Evolutionary conservation across 2,329 filamentous ascomycete genomes (phyloP), one percentile per base, ranked within the genome.

Genomic region (Penicillium fuscoglaucum): DNA sequence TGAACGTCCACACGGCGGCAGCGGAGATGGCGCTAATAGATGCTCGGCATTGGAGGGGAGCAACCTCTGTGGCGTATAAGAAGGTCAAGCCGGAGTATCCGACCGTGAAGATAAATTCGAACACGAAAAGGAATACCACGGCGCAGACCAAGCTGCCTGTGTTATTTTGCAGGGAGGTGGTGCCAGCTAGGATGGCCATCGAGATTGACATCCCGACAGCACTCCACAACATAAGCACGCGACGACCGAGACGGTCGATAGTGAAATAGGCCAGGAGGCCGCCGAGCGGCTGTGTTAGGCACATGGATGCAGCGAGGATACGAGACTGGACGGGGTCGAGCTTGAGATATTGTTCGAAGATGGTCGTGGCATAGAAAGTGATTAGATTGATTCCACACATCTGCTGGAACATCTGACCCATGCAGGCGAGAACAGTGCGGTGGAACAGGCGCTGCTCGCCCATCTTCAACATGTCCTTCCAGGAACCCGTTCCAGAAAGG

Each of bases 231-330:
- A 70, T 70, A 1, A 69, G 62, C 35, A 60, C 61, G 2, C 66
- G 60, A 9, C 68, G 60, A 28, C 69, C 76, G 40, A 78, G 68
- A 17, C 65, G 68, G 58, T 78, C 76, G 33, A 78, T 68, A 39
- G 75, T 72, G 60, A 80, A 76, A 7, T 78, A 76, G 1, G 78
- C 74, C 1, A 75, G 58, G 10, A 76, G 60, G 5, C 67, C 69
- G 6, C 75, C 76, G 41, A 78, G 64, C 10, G 79, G 69, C 8
- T 74, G 68, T 9, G 73, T 49, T n/a, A 60, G 41, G 9, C 51
- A 39, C 26, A 60, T 56, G 2, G 57, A 46, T 10, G 59, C 57
- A 4, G 59, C 60, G 17, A 62, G 45, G 19, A 62, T 40, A 7
- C 54, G 45, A 3, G 61, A 62, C 12, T 52, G 47, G 13, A 52